Conservation (phyloP, 257 asterid species). For the Petunia axillaris region DNA sequence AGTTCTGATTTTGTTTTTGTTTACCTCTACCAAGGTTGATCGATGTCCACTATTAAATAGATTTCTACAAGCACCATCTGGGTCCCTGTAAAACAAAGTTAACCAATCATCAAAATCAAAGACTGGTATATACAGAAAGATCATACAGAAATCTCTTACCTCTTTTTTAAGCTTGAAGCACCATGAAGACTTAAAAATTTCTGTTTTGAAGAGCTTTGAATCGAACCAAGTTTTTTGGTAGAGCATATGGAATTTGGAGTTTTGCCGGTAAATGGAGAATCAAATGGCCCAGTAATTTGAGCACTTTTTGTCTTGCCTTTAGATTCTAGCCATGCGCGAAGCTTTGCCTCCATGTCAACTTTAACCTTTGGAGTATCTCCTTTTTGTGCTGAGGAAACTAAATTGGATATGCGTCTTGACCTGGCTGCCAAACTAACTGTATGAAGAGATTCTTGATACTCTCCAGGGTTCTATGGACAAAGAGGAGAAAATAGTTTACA, state of each 20-base stretch:
- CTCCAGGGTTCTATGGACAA: constrained; percentile 76
- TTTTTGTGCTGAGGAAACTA: constrained; percentile 47
- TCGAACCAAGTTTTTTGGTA: constrained; percentile 37
- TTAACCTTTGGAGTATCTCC: constrained; percentile 54
- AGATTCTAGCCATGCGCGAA: constrained; percentile 80
- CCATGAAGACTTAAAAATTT: constrained; percentile 39
- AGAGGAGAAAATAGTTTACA: not conserved
- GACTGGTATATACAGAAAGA: constrained; percentile 5
- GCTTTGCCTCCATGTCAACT: constrained; percentile 87
- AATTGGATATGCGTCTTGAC: constrained; percentile 76
- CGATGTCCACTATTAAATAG: constrained; percentile 46
- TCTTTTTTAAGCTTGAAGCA: constrained; percentile 42
- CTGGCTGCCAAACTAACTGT: constrained; percentile 93
- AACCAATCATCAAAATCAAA: constrained; percentile 31
- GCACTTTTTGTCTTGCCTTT: constrained; percentile 75
- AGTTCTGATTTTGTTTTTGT: constrained; percentile 21
- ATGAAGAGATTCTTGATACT: constrained; percentile 86
- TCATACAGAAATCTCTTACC: constrained; percentile 39
- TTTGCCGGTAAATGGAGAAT: constrained; percentile 55
- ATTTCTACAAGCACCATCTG: constrained; percentile 44
- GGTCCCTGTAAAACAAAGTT: constrained; percentile 47
- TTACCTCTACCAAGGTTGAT: constrained; percentile 40
- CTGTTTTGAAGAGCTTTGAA: constrained; percentile 43
- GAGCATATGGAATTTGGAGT: constrained; percentile 60
- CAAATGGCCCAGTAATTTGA: constrained; percentile 45